Evolutionary conservation across 192 early-diverging fungal genomes (phyloP).

Genomic region (Dissophora ornata): DNA sequence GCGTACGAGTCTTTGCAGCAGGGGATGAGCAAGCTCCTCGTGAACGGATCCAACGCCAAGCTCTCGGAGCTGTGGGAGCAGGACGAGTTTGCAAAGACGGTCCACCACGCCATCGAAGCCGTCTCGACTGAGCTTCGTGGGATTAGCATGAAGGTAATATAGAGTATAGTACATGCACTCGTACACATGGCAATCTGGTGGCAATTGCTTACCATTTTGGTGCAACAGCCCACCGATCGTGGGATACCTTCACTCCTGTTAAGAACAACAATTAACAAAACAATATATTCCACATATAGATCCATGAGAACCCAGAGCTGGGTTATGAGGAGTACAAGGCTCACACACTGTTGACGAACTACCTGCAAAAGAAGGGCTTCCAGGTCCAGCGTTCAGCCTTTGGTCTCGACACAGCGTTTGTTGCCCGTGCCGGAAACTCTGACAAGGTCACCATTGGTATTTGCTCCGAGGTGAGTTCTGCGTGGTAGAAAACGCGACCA

Average conservation of each 20-base stretch:
- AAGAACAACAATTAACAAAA: too few relatives aligned
- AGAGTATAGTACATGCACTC: too few relatives aligned
- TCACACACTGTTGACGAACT: slow-evolving; percentile 70
- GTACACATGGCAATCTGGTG: too few relatives aligned
- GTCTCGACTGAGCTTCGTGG: slow-evolving; percentile 54
- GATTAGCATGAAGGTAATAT: slow-evolving; percentile 63
- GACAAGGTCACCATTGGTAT: slow-evolving; percentile 48
- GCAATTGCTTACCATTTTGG: too few relatives aligned
- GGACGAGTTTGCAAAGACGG: slow-evolving; percentile 43
- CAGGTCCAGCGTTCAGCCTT: slow-evolving; percentile 65
- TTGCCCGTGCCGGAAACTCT: slow-evolving; percentile 59
- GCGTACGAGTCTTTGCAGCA: slow-evolving; percentile 28
- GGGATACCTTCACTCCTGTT: too few relatives aligned
- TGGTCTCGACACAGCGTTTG: slow-evolving; percentile 80
- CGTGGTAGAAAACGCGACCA: too few relatives aligned
- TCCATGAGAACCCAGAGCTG: slow-evolving; percentile 72
- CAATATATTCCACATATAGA: too few relatives aligned
- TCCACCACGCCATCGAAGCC: slow-evolving; percentile 48
- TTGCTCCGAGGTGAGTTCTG: slow-evolving; percentile 50
- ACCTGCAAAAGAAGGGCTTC: slow-evolving; percentile 74
- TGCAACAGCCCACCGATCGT: too few relatives aligned
- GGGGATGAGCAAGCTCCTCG: slow-evolving; percentile 21
- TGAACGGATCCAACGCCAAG: not conserved
- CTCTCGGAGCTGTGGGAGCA: slow-evolving; percentile 32
- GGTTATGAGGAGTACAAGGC: slow-evolving; percentile 68